A percentile compares a stretch with the other conserved stretches of the same genome.
Conservation (phyloP, 1,139 yeast genomes). For the Yamadazyma aaseri region DNA sequence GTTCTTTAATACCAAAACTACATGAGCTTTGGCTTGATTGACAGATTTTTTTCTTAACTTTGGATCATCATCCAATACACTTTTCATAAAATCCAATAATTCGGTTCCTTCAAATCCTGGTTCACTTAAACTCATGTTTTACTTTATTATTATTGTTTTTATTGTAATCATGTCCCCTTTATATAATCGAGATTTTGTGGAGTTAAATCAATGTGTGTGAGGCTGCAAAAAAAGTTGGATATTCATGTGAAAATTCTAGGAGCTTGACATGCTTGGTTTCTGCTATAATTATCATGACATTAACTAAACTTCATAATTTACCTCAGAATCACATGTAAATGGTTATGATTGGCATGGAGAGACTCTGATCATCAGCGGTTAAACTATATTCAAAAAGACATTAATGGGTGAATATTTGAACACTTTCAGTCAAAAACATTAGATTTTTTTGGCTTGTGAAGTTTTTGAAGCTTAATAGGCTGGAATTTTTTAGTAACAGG, state of each 20-base stretch:
- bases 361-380: too few species aligned
- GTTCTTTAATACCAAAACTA: constrained; percentile 21
- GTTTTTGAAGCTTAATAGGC: constrained; percentile 8
- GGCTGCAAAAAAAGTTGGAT: too few species aligned
- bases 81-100: constrained; percentile 22
- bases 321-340: too few species aligned
- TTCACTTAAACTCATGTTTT: constrained; percentile 18
- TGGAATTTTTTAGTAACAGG: too few species aligned
- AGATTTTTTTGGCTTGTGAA: constrained; percentile 3
- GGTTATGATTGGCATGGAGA: too few species aligned
- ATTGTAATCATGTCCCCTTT: background rate
- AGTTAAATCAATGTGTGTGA: too few species aligned
- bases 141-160: background rate
- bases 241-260: constrained; percentile 1
- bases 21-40: constrained; percentile 20
- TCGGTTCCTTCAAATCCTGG: constrained; percentile 26
- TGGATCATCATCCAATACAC: constrained; percentile 22
- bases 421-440: constrained; percentile 7
- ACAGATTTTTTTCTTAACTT: constrained; percentile 20
- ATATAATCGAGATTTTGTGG: background rate
- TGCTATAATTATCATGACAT: too few species aligned
- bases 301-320: too few species aligned
- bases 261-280: too few species aligned
- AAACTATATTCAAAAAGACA: too few species aligned
- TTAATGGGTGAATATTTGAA: too few species aligned